Evolutionary conservation across 2,329 filamentous ascomycete species (phyloP), one percentile per base, ranked within the genome.

Genomic region (Phaeosphaeriaceae sp.): DNA sequence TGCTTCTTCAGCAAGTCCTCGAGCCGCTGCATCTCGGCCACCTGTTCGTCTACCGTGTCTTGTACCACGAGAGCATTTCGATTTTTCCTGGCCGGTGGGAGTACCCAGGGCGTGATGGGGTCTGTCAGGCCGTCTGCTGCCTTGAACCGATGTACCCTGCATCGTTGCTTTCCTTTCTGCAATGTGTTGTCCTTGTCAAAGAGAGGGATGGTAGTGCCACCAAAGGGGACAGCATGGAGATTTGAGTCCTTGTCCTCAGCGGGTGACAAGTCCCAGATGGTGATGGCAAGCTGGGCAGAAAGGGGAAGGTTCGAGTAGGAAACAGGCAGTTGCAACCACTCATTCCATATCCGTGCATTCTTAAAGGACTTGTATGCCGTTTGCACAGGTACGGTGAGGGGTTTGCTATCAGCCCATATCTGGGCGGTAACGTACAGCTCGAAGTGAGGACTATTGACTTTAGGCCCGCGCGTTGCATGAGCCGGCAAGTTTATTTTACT

Each of bases 1-100:
- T 97, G 94, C 74, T 96, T 96, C 76, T 99, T 99, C 70, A 99
- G 89, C 17, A 97, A 74, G 45, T 86, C 87, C 67, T 97, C 92
- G 60, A 99, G 83, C 15, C 94, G 83, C 63, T 97, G 92, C 54
- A 97, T 82, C 73, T 99, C 94, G 44, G 90, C 86, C 51, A 95
- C 86, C 60, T 87, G 87, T 48, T 89, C 85, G n/a, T 80, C 76
- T 1, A 80, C 74, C 1, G 68, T 66, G 43, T 74, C 70, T 33
- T 74, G 75, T 41, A 77, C 76, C 4, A 77, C 78, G 33, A 76
- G 80, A 2, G 77, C 75, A 21, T 79, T 79, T 42, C 82, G 66
- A 3, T 66, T 78, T 44, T 77, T 81, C 50, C 77, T 79, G 48
- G 82, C 85, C 2, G 79, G 76, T 3, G 85, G 79, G 48, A 83